These are phyloP conservation scores for Ceratocystis eucalypticola DNA, from an alignment of 2,329 filamentous ascomycete genomes.

Conservation along the genomic window DNA sequence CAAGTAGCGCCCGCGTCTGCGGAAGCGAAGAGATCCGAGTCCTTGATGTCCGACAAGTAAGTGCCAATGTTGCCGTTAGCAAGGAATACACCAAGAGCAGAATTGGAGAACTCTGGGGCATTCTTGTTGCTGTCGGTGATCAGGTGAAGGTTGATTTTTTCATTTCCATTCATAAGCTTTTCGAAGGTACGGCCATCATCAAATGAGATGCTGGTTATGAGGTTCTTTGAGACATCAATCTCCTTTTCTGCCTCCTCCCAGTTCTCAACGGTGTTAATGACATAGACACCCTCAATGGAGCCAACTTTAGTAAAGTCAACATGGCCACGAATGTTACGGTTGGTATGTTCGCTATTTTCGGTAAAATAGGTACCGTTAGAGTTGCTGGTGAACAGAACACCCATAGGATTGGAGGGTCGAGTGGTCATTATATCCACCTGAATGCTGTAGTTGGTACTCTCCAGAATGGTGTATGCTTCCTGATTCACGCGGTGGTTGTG, in stretches of 20 bases:
- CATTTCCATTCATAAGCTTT: slow-evolving; percentile 51
- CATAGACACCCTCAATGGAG: slow-evolving; percentile 79
- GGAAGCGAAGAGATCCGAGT: slow-evolving; percentile 75
- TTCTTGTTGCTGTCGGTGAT: slow-evolving; percentile 72
- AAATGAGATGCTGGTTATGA: slow-evolving; percentile 77
- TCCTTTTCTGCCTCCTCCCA: slow-evolving; percentile 56
- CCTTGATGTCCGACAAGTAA: slow-evolving; percentile 51
- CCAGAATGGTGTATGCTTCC: slow-evolving; percentile 82
- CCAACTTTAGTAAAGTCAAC: slow-evolving; percentile 95
- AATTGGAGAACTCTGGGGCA: slow-evolving; percentile 83
- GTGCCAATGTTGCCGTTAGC: slow-evolving; percentile 83
- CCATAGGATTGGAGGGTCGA: slow-evolving; percentile 55
- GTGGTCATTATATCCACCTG: slow-evolving; percentile 83
- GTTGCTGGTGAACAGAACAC: slow-evolving; percentile 85
- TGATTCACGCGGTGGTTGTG: slow-evolving; percentile 59
- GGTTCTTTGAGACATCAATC: slow-evolving; percentile 44
- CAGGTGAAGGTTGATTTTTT: slow-evolving; percentile 75
- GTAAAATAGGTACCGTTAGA: slow-evolving; percentile 96
- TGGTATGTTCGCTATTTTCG: slow-evolving; percentile 81
- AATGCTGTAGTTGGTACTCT: slow-evolving; percentile 95
- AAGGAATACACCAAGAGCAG: slow-evolving; percentile 86
- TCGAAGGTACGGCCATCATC: slow-evolving; percentile 87
- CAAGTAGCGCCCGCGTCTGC: slow-evolving; percentile 83
- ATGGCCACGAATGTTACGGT: slow-evolving; percentile 58
- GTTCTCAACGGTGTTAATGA: slow-evolving; percentile 84